Percentiles rank a stretch among this genome's conserved stretches.
These are phyloP conservation scores for Phaseolus lunatus DNA, from an alignment of 306 rosid species.

Conservation along the genomic window DNA sequence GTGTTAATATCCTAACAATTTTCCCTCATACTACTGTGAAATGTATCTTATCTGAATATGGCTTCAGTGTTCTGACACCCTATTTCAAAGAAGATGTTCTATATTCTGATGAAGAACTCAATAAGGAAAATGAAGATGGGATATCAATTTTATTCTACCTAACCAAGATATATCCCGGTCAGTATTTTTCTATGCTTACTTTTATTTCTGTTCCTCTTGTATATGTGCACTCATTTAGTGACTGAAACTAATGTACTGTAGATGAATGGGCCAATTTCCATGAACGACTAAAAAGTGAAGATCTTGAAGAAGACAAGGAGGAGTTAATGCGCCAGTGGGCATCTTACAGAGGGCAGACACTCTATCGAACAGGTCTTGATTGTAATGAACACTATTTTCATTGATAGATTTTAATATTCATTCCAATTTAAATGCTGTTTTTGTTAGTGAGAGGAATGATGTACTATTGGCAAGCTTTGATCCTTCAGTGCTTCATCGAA, in stretches of 20 bases:
- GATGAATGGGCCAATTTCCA: slow-evolving; percentile 91
- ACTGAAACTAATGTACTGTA: slow-evolving; percentile 46
- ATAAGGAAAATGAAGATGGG: slow-evolving; percentile 87
- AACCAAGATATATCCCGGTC: slow-evolving; percentile 90
- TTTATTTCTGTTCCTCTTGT: slow-evolving; percentile 12
- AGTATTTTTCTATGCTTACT: slow-evolving; percentile 47
- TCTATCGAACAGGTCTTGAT: slow-evolving; percentile 88
- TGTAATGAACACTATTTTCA: slow-evolving; percentile 9
- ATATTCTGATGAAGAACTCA: slow-evolving; percentile 76
- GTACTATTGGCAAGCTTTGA: slow-evolving; percentile 82
- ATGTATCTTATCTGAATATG: slow-evolving; percentile 45
- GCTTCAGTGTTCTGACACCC: slow-evolving; percentile 91
- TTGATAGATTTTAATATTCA: slow-evolving; percentile 26
- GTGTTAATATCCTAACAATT: not conserved
- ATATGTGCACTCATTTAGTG: slow-evolving; percentile 35
- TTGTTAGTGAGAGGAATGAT: slow-evolving; percentile 96
- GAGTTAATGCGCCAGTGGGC: slow-evolving; percentile 80
- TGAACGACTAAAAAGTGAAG: slow-evolving; percentile 52
- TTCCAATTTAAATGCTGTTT: slow-evolving; percentile 29
- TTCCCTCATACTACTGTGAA: slow-evolving; percentile 30
- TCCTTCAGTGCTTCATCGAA: slow-evolving; percentile 76
- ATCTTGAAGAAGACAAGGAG: slow-evolving; percentile 35
- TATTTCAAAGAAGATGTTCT: slow-evolving; percentile 90
- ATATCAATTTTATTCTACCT: slow-evolving; percentile 93
- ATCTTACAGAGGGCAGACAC: slow-evolving; percentile 96